Evolutionary conservation across 2,329 filamentous ascomycete genomes (phyloP).

Genomic region (Grosmannia serpens): DNA sequence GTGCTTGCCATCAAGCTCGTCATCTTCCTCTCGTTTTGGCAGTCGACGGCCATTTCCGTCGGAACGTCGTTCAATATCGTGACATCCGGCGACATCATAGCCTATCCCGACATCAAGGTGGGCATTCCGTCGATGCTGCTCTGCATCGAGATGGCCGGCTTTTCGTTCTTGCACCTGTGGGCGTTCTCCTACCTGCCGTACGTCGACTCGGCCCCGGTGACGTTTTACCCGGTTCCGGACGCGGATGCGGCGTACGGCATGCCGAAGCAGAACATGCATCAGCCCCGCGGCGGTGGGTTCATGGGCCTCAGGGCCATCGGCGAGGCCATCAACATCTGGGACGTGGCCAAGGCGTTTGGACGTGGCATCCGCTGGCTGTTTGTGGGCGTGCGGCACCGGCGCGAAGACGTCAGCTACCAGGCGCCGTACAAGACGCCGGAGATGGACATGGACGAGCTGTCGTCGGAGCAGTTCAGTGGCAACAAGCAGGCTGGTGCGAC

Average conservation of each 20-base stretch:
- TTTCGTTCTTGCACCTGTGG: conserved; percentile 67
- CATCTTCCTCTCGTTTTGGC: conserved; percentile 88
- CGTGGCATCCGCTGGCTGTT: conserved; percentile 73
- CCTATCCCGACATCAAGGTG: conserved; percentile 66
- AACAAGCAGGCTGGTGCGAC: not conserved
- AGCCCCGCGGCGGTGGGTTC: conserved; percentile 50
- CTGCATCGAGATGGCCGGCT: conserved; percentile 76
- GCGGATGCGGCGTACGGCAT: conserved; percentile 26
- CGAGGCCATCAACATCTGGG: conserved; percentile 71
- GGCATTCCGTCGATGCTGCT: conserved; percentile 69
- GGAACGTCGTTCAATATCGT: conserved; percentile 50
- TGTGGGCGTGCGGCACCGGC: conserved; percentile 54
- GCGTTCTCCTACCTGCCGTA: conserved; percentile 73
- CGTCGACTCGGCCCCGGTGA: conserved; percentile 27
- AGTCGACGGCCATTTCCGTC: conserved; percentile 42
- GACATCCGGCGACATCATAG: conserved; percentile 47
- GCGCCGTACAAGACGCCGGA: conserved; percentile 15
- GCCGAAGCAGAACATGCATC: conserved; percentile 30
- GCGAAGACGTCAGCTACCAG: conserved; percentile 38
- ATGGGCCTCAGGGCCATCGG: conserved; percentile 52
- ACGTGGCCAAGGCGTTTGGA: conserved; percentile 69
- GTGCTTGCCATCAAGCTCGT: conserved; percentile 81
- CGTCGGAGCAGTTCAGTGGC: conserved; percentile 3
- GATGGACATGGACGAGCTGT: conserved; percentile 26
- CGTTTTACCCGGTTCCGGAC: conserved; percentile 36